Evolutionary conservation across 1,139 yeast genomes (phyloP).

Genomic region (Pichia inconspicua): DNA sequence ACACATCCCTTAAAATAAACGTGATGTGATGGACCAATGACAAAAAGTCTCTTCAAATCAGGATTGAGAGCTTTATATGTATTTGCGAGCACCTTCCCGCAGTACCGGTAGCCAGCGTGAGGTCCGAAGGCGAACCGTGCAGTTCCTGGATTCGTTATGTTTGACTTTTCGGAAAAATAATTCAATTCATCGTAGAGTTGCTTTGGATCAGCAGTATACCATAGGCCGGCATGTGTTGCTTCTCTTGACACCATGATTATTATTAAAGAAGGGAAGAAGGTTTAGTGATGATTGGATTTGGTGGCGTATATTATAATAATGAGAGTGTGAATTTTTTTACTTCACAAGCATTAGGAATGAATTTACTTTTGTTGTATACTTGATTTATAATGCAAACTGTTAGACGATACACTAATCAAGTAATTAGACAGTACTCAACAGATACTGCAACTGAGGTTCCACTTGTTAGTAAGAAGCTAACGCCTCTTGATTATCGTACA

Average conservation of each 20-base stretch:
- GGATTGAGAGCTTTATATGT: conserved; percentile 69
- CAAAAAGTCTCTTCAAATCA: conserved; percentile 54
- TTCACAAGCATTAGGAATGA: neutral
- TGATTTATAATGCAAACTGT: neutral
- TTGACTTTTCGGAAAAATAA: conserved; percentile 23
- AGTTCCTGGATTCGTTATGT: conserved; percentile 8
- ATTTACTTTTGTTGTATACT: too few relatives aligned
- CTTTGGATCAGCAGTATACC: conserved; percentile 56
- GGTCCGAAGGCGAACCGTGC: conserved; percentile 59
- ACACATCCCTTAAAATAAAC: conserved; percentile 64
- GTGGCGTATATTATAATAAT: neutral
- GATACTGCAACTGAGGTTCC: neutral
- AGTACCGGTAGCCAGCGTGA: conserved; percentile 88
- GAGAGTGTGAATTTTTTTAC: neutral
- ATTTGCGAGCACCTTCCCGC: conserved; percentile 73
- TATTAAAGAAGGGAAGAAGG: neutral
- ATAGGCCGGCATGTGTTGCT: conserved; percentile 84
- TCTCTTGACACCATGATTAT: conserved; percentile 14
- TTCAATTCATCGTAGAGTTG: conserved; percentile 44
- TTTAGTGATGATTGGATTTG: too few relatives aligned
- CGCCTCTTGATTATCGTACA: neutral
- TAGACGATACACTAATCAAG: neutral
- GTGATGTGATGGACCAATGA: conserved; percentile 92
- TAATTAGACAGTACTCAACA: neutral
- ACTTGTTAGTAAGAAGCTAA: neutral